Conservation (phyloP, 2,329 filamentous ascomycete species). For the Penicillium aurantiogriseum region DNA sequence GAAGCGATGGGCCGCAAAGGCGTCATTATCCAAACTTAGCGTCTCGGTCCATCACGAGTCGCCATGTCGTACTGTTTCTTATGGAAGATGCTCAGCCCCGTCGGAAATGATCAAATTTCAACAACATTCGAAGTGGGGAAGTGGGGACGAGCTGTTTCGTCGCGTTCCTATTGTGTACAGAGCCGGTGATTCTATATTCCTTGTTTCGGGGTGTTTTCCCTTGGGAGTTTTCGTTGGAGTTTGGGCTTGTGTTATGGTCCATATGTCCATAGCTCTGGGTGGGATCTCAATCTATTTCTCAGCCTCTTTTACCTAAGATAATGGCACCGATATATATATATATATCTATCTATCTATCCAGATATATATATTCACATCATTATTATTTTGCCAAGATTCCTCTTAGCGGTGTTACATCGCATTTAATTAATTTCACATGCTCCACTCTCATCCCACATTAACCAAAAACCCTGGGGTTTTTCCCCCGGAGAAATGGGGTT, state of each 20-base stretch:
- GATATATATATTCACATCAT: too few species aligned
- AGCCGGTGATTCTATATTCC: background rate
- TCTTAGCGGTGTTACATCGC: too few species aligned
- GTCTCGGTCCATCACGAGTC: background rate
- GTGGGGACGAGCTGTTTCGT: background rate
- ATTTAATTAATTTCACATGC: too few species aligned
- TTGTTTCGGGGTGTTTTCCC: background rate
- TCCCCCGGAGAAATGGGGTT: too few species aligned
- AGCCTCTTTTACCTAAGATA: background rate
- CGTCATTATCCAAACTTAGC: conserved; percentile 44
- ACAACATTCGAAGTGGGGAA: background rate
- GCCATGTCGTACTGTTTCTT: background rate
- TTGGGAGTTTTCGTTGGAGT: background rate
- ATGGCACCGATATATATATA: too few species aligned
- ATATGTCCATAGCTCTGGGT: background rate
- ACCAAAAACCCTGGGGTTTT: too few species aligned
- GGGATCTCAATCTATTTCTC: background rate
- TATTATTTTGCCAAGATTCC: too few species aligned
- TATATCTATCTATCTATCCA: too few species aligned
- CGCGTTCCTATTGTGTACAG: background rate
- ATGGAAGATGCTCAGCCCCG: background rate
- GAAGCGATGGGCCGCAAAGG: conserved; percentile 69
- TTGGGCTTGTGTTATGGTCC: background rate
- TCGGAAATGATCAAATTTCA: background rate
- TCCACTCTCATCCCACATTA: too few species aligned